phyloP scores from a whole-genome alignment of 1,284 basidiomycete species.

The Trichosporon sp. region DNA sequence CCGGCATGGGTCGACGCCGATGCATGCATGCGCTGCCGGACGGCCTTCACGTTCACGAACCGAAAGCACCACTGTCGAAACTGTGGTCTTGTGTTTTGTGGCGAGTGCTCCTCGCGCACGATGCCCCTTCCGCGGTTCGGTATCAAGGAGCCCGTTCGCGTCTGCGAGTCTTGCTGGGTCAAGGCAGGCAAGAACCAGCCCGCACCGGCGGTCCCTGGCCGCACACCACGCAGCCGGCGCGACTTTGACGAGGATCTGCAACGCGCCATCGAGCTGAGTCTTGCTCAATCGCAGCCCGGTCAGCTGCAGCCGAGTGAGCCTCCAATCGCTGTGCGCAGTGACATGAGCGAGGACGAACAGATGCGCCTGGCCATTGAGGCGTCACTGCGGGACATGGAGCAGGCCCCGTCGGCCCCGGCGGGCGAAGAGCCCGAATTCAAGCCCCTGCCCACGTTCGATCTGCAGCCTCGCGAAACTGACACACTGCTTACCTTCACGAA shows the following conservation, averaged over 20 bases:
- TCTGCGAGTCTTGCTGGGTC: slow-evolving; percentile 86
- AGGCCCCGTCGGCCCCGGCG: slow-evolving; percentile 75
- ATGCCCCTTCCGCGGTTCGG: slow-evolving; percentile 91
- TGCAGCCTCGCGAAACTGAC: slow-evolving; percentile 76
- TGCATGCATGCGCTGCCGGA: slow-evolving; percentile 89
- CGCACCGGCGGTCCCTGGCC: slow-evolving; percentile 46
- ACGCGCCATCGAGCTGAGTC: slow-evolving; percentile 86
- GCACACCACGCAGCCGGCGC: slow-evolving; percentile 41
- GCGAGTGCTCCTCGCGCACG: slow-evolving; percentile 83
- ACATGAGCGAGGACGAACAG: slow-evolving; percentile 83
- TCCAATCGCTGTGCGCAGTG: slow-evolving; percentile 60
- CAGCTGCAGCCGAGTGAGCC: slow-evolving; percentile 64
- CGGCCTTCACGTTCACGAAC: slow-evolving; percentile 91
- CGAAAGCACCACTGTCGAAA: slow-evolving; percentile 98
- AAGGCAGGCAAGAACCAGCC: slow-evolving; percentile 63
- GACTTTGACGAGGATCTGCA: slow-evolving; percentile 87
- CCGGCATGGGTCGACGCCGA: slow-evolving; percentile 97
- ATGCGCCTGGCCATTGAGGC: slow-evolving; percentile 94
- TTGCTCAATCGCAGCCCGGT: slow-evolving; percentile 70
- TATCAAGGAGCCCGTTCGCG: slow-evolving; percentile 87
- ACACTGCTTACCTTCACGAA: slow-evolving; percentile 85
- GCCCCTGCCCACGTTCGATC: slow-evolving; percentile 70
- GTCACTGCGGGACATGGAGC: slow-evolving; percentile 79
- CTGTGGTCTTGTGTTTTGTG: slow-evolving; percentile 96
- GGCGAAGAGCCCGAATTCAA: slow-evolving; percentile 61